Conservation (phyloP, 169 alveolate genomes). For the Eimeria brunetti region DNA sequence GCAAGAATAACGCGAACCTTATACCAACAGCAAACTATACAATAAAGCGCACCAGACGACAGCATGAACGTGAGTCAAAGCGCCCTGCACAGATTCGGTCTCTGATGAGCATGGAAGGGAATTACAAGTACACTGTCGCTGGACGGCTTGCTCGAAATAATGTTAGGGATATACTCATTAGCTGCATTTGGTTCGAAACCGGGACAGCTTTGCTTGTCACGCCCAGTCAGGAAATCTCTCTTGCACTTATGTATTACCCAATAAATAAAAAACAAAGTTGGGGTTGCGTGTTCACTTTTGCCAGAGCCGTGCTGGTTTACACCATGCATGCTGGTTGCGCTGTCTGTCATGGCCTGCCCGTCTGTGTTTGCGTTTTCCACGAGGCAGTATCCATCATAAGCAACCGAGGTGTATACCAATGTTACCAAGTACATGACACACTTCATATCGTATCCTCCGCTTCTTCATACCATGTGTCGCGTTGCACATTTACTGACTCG, state of each 20-base stretch:
- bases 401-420: not conserved
- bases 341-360: not conserved
- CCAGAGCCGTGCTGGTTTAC: no score
- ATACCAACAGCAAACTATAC: no score
- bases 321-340: no score
- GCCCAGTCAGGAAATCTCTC: not conserved
- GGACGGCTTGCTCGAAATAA: not conserved
- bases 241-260: no score
- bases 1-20: no score
- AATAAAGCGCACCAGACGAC: no score
- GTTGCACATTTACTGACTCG: not conserved
- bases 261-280: no score
- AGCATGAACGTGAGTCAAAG: not conserved
- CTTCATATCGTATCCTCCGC: not conserved
- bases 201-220: not conserved
- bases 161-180: not conserved
- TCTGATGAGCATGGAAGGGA: not conserved
- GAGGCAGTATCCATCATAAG: not conserved
- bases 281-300: no score
- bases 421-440: not conserved
- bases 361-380: not conserved
- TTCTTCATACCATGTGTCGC: not conserved
- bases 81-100: not conserved
- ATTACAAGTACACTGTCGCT: no score
- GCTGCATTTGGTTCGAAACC: no score